Conservation (phyloP, 2,329 filamentous ascomycete genomes). For the Alternaria viburni region DNA sequence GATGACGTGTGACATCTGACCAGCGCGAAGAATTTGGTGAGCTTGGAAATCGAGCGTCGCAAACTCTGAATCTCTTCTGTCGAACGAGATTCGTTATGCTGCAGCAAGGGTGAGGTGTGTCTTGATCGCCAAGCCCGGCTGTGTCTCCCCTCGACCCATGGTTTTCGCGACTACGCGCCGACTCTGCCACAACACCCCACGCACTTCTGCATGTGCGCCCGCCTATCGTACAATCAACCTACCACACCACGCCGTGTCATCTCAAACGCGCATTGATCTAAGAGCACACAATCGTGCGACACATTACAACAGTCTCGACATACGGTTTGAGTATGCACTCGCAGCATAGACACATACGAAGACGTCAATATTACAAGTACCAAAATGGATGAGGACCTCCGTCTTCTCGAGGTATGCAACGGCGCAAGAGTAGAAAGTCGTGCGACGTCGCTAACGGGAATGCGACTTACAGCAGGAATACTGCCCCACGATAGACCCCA, state of each 20-base stretch:
- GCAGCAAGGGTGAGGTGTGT: background rate
- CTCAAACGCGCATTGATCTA: background rate
- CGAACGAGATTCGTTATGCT: background rate
- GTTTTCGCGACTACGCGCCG: constrained; percentile 8
- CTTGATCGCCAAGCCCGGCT: constrained; percentile 18
- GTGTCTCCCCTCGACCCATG: background rate
- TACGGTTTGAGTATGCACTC: constrained; percentile 35
- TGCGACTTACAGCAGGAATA: constrained; percentile 66
- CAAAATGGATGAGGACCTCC: constrained; percentile 47
- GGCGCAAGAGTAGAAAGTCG: background rate
- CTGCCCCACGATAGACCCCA: constrained; percentile 76
- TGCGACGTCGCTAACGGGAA: constrained; percentile 17
- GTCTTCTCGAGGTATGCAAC: constrained; percentile 39
- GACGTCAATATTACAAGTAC: constrained; percentile 31
- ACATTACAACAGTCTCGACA: background rate
- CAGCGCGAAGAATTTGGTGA: background rate
- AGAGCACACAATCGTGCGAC: background rate
- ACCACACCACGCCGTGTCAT: background rate
- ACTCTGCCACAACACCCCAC: constrained; percentile 6
- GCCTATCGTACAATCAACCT: background rate
- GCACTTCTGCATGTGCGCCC: constrained; percentile 1
- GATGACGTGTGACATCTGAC: constrained; percentile 19
- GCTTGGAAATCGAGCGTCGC: background rate
- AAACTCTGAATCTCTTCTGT: background rate
- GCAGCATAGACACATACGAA: constrained; percentile 20